Evolutionary conservation across 1,284 basidiomycete species (phyloP).

Genomic region (Sporisorium sorghi): DNA sequence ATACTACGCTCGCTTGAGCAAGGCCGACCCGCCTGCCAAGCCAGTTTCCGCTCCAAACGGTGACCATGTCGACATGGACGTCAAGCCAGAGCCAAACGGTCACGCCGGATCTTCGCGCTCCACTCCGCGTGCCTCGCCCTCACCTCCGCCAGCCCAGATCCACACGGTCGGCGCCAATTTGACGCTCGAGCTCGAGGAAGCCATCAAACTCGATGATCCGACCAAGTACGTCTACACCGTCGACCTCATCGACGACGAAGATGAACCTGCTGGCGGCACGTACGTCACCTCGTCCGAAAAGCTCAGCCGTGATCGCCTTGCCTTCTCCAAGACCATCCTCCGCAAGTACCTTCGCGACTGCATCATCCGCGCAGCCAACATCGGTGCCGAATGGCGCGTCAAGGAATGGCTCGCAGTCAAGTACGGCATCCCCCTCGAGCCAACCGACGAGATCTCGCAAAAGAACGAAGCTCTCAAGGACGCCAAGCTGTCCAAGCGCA

Average conservation of each 20-base stretch:
- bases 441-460: constrained; percentile 84
- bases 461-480: constrained; percentile 83
- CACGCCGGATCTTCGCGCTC: constrained; percentile 28
- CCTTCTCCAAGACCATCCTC: constrained; percentile 95
- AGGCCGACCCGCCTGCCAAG: constrained; percentile 76
- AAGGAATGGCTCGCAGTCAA: constrained; percentile 83
- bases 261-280: constrained; percentile 74
- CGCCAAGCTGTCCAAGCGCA: constrained; percentile 74
- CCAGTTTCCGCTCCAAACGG: background rate
- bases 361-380: constrained; percentile 86
- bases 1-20: constrained; percentile 80
- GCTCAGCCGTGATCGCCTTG: constrained; percentile 86
- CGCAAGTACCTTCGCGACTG: constrained; percentile 95
- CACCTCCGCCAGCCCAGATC: constrained; percentile 18
- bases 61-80: constrained; percentile 13
- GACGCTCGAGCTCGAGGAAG: constrained; percentile 79
- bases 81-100: constrained; percentile 38
- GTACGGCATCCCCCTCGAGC: constrained; percentile 84
- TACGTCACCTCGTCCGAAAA: constrained; percentile 83
- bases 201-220: constrained; percentile 81
- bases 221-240: constrained; percentile 87
- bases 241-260: constrained; percentile 75
- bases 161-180: constrained; percentile 85
- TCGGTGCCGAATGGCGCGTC: constrained; percentile 94
- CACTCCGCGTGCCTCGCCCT: constrained; percentile 5